Conservation (phyloP, 805 yeast species). For the Ogataea glucozyma region DNA sequence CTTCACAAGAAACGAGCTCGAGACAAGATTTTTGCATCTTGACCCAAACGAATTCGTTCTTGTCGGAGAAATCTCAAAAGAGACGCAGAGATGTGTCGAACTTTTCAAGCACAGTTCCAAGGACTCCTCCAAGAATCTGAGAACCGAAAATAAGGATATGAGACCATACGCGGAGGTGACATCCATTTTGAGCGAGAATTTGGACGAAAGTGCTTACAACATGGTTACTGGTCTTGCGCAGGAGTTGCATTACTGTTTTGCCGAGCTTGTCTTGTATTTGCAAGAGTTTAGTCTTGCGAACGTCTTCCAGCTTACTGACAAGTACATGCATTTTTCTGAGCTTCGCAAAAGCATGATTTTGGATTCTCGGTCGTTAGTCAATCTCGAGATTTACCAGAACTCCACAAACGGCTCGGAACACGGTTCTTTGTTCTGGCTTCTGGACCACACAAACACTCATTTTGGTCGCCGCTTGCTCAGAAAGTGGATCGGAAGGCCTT, state of each 20-base stretch:
- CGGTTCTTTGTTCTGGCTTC: constrained; percentile 78
- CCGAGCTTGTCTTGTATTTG: constrained; percentile 54
- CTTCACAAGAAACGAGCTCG: constrained; percentile 57
- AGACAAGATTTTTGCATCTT: constrained; percentile 71
- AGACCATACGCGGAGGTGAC: constrained; percentile 15
- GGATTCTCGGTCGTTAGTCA: constrained; percentile 64
- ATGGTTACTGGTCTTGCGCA: constrained; percentile 20
- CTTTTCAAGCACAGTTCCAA: constrained; percentile 15
- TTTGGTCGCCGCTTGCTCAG: constrained; percentile 70
- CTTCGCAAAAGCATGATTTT: constrained; percentile 52
- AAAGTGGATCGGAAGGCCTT: constrained; percentile 77
- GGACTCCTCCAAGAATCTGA: constrained; percentile 7
- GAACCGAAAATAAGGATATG: constrained; percentile 10
- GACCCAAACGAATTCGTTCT: constrained; percentile 74
- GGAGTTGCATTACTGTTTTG: constrained; percentile 33
- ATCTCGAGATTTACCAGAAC: constrained; percentile 75
- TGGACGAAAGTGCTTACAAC: constrained; percentile 15
- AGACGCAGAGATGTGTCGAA: constrained; percentile 31
- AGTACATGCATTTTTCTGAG: constrained; percentile 52
- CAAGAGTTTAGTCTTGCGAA: constrained; percentile 61
- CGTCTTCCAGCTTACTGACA: constrained; percentile 52
- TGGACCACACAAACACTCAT: constrained; percentile 77
- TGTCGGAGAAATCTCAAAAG: constrained; percentile 41
- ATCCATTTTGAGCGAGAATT: constrained; percentile 7
- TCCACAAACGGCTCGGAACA: constrained; percentile 51